These are phyloP conservation scores for Mortierella sp. DNA, from an alignment of 371 early-diverging fungal species.

Conservation along the genomic window DNA sequence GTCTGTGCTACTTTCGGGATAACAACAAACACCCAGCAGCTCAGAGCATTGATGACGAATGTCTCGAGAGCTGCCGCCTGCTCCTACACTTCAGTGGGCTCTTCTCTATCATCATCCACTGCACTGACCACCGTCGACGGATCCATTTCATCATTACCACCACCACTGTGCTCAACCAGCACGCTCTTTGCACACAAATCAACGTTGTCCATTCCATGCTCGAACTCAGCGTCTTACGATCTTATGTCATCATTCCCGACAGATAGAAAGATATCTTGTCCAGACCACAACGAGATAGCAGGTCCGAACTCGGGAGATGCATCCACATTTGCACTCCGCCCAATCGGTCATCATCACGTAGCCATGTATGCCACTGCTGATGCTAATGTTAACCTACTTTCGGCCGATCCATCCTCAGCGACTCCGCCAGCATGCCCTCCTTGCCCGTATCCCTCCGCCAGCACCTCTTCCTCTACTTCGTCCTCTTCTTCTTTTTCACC, in stretches of 20 bases:
- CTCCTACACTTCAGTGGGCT: background rate
- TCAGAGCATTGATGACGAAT: constrained; percentile 31
- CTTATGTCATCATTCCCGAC: constrained; percentile 13
- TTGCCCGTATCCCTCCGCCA: background rate
- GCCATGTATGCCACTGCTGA: too few species aligned
- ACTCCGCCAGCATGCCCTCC: background rate
- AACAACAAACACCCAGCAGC: constrained; percentile 7
- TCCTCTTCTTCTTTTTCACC: too few species aligned
- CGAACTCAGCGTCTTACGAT: too few species aligned
- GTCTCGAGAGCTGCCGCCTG: constrained; percentile 31
- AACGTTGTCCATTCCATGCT: too few species aligned
- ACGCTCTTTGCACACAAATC: background rate
- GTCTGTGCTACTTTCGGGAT: background rate
- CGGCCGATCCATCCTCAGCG: too few species aligned
- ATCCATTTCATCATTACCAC: background rate
- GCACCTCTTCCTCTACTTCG: too few species aligned
- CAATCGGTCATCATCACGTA: constrained; percentile 2
- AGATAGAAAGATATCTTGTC: constrained; percentile 2
- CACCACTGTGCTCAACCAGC: background rate
- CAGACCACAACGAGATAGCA: too few species aligned
- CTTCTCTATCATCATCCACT: constrained; percentile 1
- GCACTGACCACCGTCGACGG: background rate
- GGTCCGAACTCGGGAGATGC: background rate
- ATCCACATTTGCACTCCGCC: too few species aligned
- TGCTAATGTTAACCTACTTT: too few species aligned